Conservation (phyloP, 306 rosid genomes). For the Vigna reflexopilosa region DNA sequence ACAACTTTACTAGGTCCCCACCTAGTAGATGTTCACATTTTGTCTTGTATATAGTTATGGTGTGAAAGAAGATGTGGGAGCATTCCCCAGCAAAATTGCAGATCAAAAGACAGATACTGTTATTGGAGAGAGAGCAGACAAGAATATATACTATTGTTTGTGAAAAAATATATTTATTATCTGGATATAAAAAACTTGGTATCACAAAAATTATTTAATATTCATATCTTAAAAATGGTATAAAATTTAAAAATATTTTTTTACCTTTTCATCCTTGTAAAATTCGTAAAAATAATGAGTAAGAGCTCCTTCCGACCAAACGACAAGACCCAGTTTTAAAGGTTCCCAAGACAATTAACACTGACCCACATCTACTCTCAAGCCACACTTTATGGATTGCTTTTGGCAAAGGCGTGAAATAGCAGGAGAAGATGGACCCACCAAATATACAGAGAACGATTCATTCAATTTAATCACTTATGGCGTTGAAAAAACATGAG, state of each 20-base stretch:
- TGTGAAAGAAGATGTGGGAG: constrained; percentile 49
- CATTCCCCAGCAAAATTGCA: constrained; percentile 28
- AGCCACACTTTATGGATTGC: constrained; percentile 56
- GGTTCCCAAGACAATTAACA: constrained; percentile 58
- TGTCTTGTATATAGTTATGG: constrained; percentile 50
- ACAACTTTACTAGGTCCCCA: constrained; percentile 43
- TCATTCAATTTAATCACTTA: constrained; percentile 13
- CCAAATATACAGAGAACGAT: constrained; percentile 23
- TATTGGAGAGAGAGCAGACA: constrained; percentile 49
- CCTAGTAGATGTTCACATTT: constrained; percentile 52
- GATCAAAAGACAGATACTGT: constrained; percentile 46
- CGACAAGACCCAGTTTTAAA: constrained; percentile 66
- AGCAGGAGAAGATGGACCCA: constrained; percentile 52
- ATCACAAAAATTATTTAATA: neutral
- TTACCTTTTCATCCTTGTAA: neutral
- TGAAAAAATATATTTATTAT: neutral
- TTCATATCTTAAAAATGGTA: neutral
- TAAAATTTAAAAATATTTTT: neutral
- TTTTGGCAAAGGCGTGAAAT: constrained; percentile 70
- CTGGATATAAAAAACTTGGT: neutral
- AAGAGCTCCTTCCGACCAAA: constrained; percentile 69
- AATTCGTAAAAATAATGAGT: constrained; percentile 41
- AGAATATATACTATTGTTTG: constrained; percentile 2
- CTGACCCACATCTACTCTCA: constrained; percentile 65
- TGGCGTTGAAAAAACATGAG: constrained; percentile 22